These are phyloP conservation scores for Epichloe hybrida DNA, from an alignment of 2,329 filamentous ascomycete species.

Conservation along the genomic window DNA sequence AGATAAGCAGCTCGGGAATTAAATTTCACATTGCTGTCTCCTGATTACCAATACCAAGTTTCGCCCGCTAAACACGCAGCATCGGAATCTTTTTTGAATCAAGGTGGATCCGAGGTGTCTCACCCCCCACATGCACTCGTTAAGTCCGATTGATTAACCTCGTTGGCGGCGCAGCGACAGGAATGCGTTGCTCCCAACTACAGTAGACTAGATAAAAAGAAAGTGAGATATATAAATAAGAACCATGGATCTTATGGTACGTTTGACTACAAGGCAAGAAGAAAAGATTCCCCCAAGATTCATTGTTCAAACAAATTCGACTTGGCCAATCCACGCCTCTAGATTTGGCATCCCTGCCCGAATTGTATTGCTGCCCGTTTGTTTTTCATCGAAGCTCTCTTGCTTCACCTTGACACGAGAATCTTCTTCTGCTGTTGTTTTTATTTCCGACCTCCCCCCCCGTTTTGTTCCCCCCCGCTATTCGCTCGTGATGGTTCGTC, in stretches of 20 bases:
- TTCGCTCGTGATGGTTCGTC: conserved; percentile 7
- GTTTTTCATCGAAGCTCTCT: background rate
- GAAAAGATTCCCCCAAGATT: background rate
- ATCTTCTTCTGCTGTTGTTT: background rate
- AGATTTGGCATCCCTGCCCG: no score
- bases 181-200: conserved; percentile 22
- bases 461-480: background rate
- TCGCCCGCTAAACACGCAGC: no score
- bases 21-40: no score
- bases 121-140: no score
- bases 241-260: background rate
- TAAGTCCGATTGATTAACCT: background rate
- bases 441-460: background rate
- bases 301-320: no score
- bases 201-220: background rate
- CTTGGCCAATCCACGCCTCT: no score
- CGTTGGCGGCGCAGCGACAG: conserved; percentile 9
- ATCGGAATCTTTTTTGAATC: background rate
- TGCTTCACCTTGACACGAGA: background rate
- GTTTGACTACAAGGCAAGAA: no score
- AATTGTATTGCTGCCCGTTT: background rate
- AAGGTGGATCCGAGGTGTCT: background rate
- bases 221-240: background rate
- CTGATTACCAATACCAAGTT: no score
- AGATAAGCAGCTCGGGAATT: no score